These are phyloP conservation scores for Microstegium vimineum DNA, from an alignment of 176 grass and related monocot genomes.

Conservation along the genomic window DNA sequence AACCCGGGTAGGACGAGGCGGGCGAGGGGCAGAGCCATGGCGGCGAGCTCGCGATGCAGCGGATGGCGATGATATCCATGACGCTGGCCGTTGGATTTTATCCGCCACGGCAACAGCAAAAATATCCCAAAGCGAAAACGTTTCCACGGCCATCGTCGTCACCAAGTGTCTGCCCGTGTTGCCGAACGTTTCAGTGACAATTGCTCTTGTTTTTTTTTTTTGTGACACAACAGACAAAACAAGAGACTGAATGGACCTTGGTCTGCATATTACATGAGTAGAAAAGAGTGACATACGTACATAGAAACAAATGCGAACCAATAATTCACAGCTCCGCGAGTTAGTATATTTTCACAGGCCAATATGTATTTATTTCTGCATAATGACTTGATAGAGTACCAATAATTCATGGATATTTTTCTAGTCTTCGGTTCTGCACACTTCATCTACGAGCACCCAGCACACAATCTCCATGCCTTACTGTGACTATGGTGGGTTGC, in stretches of 20 bases:
- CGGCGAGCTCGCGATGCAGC: conserved; percentile 14
- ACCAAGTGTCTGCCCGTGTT: conserved; percentile 1
- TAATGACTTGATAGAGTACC: neutral
- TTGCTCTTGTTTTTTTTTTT: too few relatives aligned
- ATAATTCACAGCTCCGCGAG: neutral
- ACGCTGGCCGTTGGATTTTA: conserved; percentile 13
- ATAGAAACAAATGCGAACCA: neutral
- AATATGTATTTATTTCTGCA: neutral
- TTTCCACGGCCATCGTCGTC: neutral
- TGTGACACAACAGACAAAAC: neutral
- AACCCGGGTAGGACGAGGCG: conserved; percentile 35
- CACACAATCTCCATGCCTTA: neutral
- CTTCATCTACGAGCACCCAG: neutral
- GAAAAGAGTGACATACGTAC: neutral
- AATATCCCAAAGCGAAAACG: conserved; percentile 18
- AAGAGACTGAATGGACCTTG: neutral
- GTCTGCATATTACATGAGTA: neutral
- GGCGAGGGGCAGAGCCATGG: conserved; percentile 53
- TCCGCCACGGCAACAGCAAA: conserved; percentile 22
- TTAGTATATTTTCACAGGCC: neutral
- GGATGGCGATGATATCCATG: conserved; percentile 7
- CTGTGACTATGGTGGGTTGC: neutral
- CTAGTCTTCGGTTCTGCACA: neutral
- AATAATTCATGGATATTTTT: neutral
- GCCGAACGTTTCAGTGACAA: neutral